These are phyloP conservation scores for Xenoacremonium recifei DNA, from an alignment of 2,329 filamentous ascomycete species.

Conservation along the genomic window DNA sequence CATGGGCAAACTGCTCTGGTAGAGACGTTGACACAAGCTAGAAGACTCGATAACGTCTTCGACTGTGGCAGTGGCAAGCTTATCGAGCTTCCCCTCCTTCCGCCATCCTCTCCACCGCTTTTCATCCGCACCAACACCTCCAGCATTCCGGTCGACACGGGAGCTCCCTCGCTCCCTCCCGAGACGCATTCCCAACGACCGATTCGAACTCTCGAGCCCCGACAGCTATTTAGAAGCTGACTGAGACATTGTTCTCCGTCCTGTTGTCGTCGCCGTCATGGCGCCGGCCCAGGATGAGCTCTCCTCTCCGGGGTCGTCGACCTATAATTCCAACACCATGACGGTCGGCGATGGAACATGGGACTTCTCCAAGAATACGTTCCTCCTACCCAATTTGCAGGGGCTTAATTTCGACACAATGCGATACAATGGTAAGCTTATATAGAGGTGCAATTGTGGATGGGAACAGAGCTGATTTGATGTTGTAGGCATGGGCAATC, in stretches of 20 bases:
- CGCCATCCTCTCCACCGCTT: too few species aligned
- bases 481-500: constrained; percentile 74
- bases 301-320: constrained; percentile 69
- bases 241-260: constrained; percentile 21
- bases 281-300: constrained; percentile 56
- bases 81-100: too few species aligned
- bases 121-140: too few species aligned
- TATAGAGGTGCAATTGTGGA: constrained; percentile 4
- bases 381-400: constrained; percentile 73
- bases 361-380: constrained; percentile 74
- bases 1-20: too few species aligned
- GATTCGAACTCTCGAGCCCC: too few species aligned
- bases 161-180: not conserved
- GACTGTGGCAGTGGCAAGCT: too few species aligned
- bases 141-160: constrained; percentile 9
- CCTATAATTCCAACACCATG: constrained; percentile 73
- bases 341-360: constrained; percentile 80
- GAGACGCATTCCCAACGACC: not conserved
- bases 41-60: too few species aligned
- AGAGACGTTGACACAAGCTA: too few species aligned
- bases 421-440: constrained; percentile 72
- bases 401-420: constrained; percentile 79
- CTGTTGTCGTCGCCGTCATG: constrained; percentile 55
- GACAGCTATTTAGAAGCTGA: constrained; percentile 11
- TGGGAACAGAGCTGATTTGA: constrained; percentile 10